phyloP scores from a whole-genome alignment of 2,329 filamentous ascomycete genomes.

The Alternaria sp. region DNA sequence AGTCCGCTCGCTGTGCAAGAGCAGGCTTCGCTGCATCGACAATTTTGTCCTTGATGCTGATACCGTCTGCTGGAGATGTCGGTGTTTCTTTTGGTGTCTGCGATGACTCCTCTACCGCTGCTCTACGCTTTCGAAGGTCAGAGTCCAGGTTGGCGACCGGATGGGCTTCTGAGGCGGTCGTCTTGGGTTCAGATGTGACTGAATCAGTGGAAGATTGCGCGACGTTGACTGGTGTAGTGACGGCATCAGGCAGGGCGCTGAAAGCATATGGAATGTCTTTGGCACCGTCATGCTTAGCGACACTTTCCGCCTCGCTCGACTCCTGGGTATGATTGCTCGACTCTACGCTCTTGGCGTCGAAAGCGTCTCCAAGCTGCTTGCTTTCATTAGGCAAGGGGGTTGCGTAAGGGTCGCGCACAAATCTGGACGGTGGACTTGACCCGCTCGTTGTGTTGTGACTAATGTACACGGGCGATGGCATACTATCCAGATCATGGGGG shows the following conservation, averaged over 20 bases:
- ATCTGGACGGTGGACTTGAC: constrained; percentile 9
- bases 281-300: constrained; percentile 28
- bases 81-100: constrained; percentile 8
- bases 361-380: constrained; percentile 24
- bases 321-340: constrained; percentile 12
- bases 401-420: constrained; percentile 24
- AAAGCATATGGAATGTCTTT: constrained; percentile 20
- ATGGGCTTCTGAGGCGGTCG: constrained; percentile 6
- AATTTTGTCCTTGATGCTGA: constrained; percentile 8
- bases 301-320: constrained; percentile 27
- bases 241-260: constrained; percentile 23
- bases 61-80: not conserved
- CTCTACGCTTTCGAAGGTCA: constrained; percentile 28
- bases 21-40: constrained; percentile 2
- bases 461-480: constrained; percentile 33
- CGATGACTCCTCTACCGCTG: constrained; percentile 10
- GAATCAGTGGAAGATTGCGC: constrained; percentile 23
- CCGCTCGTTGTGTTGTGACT: constrained; percentile 12
- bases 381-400: constrained; percentile 26
- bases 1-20: constrained; percentile 8
- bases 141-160: constrained; percentile 14
- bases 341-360: constrained; percentile 9
- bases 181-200: constrained; percentile 23
- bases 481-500: constrained; percentile 23
- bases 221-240: constrained; percentile 23